Conservation (phyloP, 805 yeast genomes). For the Metschnikowia matae region DNA sequence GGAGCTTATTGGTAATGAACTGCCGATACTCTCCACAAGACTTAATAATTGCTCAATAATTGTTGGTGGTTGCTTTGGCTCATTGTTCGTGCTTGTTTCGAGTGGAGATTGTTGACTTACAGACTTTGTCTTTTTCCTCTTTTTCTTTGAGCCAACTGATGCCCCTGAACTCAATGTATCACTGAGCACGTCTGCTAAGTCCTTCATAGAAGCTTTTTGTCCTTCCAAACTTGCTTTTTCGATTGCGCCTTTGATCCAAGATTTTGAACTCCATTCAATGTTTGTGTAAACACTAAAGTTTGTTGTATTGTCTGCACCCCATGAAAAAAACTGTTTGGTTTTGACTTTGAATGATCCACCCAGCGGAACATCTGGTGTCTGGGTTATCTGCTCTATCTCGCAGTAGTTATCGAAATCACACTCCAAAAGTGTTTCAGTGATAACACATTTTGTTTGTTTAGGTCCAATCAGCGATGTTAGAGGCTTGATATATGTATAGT, state of each 20-base stretch:
- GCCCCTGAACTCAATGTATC: conserved; percentile 9
- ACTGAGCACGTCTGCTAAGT: conserved; percentile 9
- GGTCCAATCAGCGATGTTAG: conserved; percentile 87
- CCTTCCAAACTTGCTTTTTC: conserved; percentile 84
- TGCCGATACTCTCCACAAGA: conserved; percentile 13
- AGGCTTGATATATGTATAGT: conserved; percentile 67
- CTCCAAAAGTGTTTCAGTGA: conserved; percentile 55
- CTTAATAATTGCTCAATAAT: conserved; percentile 4
- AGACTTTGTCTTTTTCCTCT: conserved; percentile 12
- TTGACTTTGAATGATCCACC: conserved; percentile 76
- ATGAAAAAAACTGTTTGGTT: conserved; percentile 66
- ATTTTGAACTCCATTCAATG: conserved; percentile 84
- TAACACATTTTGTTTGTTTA: conserved; percentile 72
- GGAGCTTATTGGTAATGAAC: conserved; percentile 9
- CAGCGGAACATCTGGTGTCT: conserved; percentile 95
- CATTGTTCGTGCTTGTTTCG: neutral
- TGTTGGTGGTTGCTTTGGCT: neutral
- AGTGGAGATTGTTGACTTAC: conserved; percentile 3
- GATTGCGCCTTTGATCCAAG: conserved; percentile 88
- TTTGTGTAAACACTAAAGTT: conserved; percentile 57
- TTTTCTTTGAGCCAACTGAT: conserved; percentile 10
- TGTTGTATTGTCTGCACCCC: conserved; percentile 68
- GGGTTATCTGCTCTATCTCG: conserved; percentile 57
- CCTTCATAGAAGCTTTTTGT: conserved; percentile 44
- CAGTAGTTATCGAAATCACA: conserved; percentile 53